Conservation (phyloP, 1,139 yeast genomes). For the Kluyveromyces sp. region DNA sequence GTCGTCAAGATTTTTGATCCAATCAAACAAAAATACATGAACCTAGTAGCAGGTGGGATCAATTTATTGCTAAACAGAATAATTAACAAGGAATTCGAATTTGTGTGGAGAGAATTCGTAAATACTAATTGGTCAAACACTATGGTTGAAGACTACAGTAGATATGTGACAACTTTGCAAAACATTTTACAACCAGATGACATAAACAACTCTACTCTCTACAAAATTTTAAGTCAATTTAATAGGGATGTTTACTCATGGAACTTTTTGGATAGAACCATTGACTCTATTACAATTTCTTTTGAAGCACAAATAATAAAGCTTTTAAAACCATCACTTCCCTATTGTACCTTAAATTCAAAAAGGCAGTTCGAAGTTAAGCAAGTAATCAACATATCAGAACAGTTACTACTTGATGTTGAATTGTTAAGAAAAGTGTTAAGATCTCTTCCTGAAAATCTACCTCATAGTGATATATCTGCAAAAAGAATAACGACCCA, state of each 20-base stretch:
- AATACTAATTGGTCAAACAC: slow-evolving; percentile 70
- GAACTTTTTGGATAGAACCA: slow-evolving; percentile 66
- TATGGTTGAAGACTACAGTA: slow-evolving; percentile 62
- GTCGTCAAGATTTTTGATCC: slow-evolving; percentile 43
- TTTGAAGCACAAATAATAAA: slow-evolving; percentile 51
- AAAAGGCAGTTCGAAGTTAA: slow-evolving; percentile 28
- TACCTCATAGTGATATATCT: slow-evolving; percentile 12
- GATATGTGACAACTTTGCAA: slow-evolving; percentile 56
- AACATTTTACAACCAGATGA: slow-evolving; percentile 34
- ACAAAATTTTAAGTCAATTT: slow-evolving; percentile 48
- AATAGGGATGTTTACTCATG: slow-evolving; percentile 66
- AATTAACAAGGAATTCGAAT: slow-evolving; percentile 47
- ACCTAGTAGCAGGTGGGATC: slow-evolving; percentile 52
- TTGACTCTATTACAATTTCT: slow-evolving; percentile 56
- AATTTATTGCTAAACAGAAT: slow-evolving; percentile 51
- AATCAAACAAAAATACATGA: slow-evolving; percentile 49
- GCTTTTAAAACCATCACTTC: slow-evolving; percentile 30
- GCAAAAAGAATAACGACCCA: slow-evolving; percentile 23
- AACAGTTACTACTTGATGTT: slow-evolving; percentile 71
- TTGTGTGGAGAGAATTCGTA: slow-evolving; percentile 79
- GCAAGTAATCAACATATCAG: slow-evolving; percentile 70
- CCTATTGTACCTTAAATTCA: slow-evolving; percentile 17
- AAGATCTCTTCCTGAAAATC: slow-evolving; percentile 16
- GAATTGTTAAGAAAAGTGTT: slow-evolving; percentile 54
- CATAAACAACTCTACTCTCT: slow-evolving; percentile 28